phyloP scores from a whole-genome alignment of 1,284 basidiomycete genomes.

The Sanguinoderma infundibulare region DNA sequence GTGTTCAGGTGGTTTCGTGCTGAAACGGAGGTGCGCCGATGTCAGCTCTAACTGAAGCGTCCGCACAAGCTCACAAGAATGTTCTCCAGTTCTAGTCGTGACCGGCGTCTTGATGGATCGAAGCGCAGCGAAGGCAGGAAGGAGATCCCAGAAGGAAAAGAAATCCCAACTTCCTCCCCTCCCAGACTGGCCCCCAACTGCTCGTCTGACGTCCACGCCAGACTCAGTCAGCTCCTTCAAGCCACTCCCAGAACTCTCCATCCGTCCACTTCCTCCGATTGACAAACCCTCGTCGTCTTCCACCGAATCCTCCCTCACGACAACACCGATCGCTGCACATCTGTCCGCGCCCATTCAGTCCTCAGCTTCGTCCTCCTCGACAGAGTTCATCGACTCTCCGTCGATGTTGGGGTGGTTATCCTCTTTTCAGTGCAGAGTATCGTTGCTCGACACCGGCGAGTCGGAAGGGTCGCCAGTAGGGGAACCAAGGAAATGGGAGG shows the following conservation, averaged over 20 bases:
- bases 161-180: constrained; percentile 64
- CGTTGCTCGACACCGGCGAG: constrained; percentile 39
- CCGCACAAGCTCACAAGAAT: no score
- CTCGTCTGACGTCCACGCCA: constrained; percentile 46
- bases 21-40: no score
- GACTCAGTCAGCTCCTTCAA: constrained; percentile 59
- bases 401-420: constrained; percentile 62
- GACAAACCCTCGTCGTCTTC: constrained; percentile 39
- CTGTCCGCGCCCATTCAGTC: constrained; percentile 53
- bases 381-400: constrained; percentile 71
- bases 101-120: no score
- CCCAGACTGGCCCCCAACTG: constrained; percentile 58
- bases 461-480: constrained; percentile 63
- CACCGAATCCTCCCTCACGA: constrained; percentile 40
- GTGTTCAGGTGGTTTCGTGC: no score
- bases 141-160: constrained; percentile 61
- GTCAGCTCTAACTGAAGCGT: no score
- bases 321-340: constrained; percentile 34
- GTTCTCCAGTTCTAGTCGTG: no score
- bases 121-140: constrained; percentile 59
- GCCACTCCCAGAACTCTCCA: constrained; percentile 67
- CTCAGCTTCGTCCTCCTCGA: constrained; percentile 67
- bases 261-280: constrained; percentile 57
- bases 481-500: constrained; percentile 83
- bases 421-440: constrained; percentile 44